These are phyloP conservation scores for Cercospora janseana DNA, from an alignment of 2,329 filamentous ascomycete species.

Conservation along the genomic window DNA sequence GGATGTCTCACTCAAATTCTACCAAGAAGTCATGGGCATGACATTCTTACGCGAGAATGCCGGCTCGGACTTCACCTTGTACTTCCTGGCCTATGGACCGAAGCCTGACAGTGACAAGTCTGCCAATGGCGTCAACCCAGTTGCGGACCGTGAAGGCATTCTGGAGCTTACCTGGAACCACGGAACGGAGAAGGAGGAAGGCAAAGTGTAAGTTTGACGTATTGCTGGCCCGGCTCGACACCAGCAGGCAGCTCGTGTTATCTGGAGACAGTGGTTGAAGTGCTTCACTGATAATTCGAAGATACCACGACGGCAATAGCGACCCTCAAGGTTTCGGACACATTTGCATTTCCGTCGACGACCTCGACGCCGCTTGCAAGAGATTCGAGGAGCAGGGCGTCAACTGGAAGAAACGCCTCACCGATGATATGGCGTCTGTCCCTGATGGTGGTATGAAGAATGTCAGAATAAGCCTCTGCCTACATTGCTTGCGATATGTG, in stretches of 20 bases:
- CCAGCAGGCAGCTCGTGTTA: no score
- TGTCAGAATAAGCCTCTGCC: background rate
- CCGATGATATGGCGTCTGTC: no score
- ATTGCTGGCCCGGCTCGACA: no score
- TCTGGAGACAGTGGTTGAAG: no score
- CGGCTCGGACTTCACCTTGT: slow-evolving; percentile 77
- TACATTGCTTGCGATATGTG: background rate
- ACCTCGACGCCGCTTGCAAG: slow-evolving; percentile 81
- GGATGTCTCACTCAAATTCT: slow-evolving; percentile 50
- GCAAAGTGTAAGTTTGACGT: slow-evolving; percentile 63
- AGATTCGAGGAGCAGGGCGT: slow-evolving; percentile 79
- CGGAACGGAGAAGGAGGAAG: slow-evolving; percentile 78
- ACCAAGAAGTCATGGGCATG: slow-evolving; percentile 84
- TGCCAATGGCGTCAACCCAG: slow-evolving; percentile 56
- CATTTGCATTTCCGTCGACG: slow-evolving; percentile 83
- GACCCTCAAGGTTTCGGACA: slow-evolving; percentile 93
- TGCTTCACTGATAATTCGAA: background rate
- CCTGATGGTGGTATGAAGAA: slow-evolving; percentile 91
- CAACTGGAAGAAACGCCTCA: slow-evolving; percentile 92
- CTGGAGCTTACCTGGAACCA: slow-evolving; percentile 87
- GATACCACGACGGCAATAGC: slow-evolving; percentile 87
- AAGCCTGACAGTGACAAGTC: slow-evolving; percentile 48
- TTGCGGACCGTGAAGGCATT: slow-evolving; percentile 73
- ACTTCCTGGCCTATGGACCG: slow-evolving; percentile 78
- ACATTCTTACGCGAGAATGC: slow-evolving; percentile 71